Evolutionary conservation across 768 basidiomycete species (phyloP).

Genomic region (Lanmaoa rubissima): DNA sequence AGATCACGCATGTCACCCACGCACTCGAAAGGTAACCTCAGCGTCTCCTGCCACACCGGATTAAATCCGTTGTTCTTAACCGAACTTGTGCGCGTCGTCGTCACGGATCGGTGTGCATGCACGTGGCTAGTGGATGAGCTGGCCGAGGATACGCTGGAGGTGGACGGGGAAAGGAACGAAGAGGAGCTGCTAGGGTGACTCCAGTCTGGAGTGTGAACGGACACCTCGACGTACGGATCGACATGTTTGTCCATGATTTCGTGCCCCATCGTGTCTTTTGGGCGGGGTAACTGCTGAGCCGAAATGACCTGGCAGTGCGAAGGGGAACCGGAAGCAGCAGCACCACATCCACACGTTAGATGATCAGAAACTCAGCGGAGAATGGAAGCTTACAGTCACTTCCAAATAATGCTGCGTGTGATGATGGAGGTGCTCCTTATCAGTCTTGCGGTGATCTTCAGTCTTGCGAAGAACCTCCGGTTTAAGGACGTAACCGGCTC

Average conservation of each 20-base stretch:
- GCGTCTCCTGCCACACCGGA: slow-evolving; percentile 75
- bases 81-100: slow-evolving; percentile 52
- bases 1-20: slow-evolving; percentile 77
- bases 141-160: slow-evolving; percentile 3
- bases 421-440: slow-evolving; percentile 55
- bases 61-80: slow-evolving; percentile 92
- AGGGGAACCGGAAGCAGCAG: neutral
- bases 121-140: neutral
- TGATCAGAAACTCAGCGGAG: neutral
- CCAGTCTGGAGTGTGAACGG: slow-evolving; percentile 78
- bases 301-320: slow-evolving; percentile 60
- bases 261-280: slow-evolving; percentile 58
- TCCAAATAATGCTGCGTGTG: slow-evolving; percentile 61
- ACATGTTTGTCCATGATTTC: slow-evolving; percentile 59
- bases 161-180: slow-evolving; percentile 9
- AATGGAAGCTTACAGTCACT: slow-evolving; percentile 48
- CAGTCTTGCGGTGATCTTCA: slow-evolving; percentile 47
- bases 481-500: slow-evolving; percentile 87
- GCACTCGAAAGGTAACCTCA: slow-evolving; percentile 73
- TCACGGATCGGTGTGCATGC: slow-evolving; percentile 44
- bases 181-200: slow-evolving; percentile 26
- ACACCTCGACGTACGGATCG: slow-evolving; percentile 82
- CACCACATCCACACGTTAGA: neutral
- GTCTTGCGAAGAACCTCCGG: slow-evolving; percentile 70
- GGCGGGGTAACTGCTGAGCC: slow-evolving; percentile 84